Evolutionary conservation across 2,329 filamentous ascomycete genomes (phyloP).

Genomic region (Epichloe festucae): DNA sequence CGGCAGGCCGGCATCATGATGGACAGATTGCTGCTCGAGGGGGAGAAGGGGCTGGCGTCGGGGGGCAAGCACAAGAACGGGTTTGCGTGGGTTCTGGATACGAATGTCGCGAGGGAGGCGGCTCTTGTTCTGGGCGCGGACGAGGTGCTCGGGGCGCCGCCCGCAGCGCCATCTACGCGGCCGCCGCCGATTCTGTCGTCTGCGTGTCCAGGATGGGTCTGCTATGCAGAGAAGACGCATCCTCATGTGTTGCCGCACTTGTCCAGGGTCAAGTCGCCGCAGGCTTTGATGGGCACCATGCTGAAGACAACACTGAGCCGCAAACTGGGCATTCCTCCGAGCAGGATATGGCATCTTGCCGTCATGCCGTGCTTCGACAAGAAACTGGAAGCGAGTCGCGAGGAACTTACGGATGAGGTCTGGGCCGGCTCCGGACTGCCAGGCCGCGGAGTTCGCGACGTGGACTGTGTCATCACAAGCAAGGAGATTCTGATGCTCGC

Average conservation of each 20-base stretch:
- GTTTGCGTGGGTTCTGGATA: conserved; percentile 86
- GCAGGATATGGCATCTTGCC: conserved; percentile 84
- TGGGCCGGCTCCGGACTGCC: conserved; percentile 47
- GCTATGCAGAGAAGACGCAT: conserved; percentile 97
- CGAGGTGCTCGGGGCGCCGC: conserved; percentile 41
- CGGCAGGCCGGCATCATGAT: conserved; percentile 70
- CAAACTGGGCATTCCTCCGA: conserved; percentile 56
- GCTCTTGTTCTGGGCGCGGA: conserved; percentile 70
- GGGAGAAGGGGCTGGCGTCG: conserved; percentile 48
- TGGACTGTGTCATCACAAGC: conserved; percentile 96
- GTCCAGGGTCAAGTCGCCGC: conserved; percentile 83
- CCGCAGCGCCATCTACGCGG: conserved; percentile 8
- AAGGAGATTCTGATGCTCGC: conserved; percentile 88
- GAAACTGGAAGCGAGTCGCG: conserved; percentile 88
- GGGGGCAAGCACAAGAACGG: conserved; percentile 62
- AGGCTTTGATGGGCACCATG: conserved; percentile 80
- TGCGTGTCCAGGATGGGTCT: conserved; percentile 95
- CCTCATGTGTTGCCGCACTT: conserved; percentile 85
- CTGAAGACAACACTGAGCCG: conserved; percentile 76
- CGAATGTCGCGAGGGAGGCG: conserved; percentile 68
- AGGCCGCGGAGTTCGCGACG: conserved; percentile 58
- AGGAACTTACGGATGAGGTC: conserved; percentile 72
- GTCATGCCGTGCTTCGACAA: conserved; percentile 99
- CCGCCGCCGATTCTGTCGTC: conserved; percentile 74
- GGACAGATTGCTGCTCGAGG: conserved; percentile 61